Percentiles rank a stretch among this genome's conserved stretches.
Evolutionary conservation across 2,329 filamentous ascomycete species (phyloP).

Genomic region (Tolypocladium tropicale): DNA sequence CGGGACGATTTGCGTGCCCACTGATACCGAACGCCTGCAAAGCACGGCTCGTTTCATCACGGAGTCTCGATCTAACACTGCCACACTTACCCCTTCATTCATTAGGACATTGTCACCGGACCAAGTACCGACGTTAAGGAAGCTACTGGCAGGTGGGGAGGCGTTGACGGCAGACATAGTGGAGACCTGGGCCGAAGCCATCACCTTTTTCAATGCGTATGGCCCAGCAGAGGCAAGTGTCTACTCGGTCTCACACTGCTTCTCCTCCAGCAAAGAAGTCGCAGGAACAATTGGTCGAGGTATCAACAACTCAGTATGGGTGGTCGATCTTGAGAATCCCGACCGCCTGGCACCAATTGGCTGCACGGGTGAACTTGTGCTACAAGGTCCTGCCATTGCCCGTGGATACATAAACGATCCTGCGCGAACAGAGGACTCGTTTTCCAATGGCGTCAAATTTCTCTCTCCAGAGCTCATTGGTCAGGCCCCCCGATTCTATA

Average conservation of each 20-base stretch:
- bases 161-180: constrained; percentile 1
- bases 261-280: constrained; percentile 3
- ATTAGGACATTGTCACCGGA: constrained; percentile 7
- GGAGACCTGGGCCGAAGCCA: constrained; percentile 7
- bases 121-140: constrained; percentile 4
- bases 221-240: constrained; percentile 9
- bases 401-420: constrained; percentile 28
- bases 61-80: constrained; percentile 1
- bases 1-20: constrained; percentile 12
- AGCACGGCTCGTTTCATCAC: constrained; percentile 2
- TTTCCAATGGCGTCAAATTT: constrained; percentile 2
- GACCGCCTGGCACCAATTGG: constrained; percentile 1
- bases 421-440: constrained; percentile 1
- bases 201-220: constrained; percentile 7
- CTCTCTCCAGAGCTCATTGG: constrained; percentile 12
- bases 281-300: constrained; percentile 5
- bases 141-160: constrained; percentile 7
- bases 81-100: constrained; percentile 9
- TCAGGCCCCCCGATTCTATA: constrained; percentile 3
- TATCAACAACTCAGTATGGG: constrained; percentile 4
- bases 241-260: constrained; percentile 4
- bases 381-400: constrained; percentile 25
- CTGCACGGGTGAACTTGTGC: constrained; percentile 4
- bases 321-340: constrained; percentile 1
- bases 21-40: constrained; percentile 1